Conservation (phyloP, 2,329 filamentous ascomycete genomes). For the Trichothecium sympodiale region DNA sequence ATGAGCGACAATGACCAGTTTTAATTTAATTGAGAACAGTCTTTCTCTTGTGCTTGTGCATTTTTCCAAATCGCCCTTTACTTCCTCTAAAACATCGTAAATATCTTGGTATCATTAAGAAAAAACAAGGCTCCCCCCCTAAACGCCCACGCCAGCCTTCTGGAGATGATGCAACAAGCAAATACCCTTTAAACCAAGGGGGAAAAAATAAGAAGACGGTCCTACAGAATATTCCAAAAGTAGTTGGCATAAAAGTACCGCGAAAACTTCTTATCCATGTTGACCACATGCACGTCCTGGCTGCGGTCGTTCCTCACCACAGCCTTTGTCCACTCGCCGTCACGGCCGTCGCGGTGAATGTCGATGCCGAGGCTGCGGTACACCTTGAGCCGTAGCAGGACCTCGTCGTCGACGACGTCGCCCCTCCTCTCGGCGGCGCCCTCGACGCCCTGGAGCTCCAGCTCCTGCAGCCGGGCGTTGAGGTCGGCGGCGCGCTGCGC, state of each 20-base stretch:
- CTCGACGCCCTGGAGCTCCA: slow-evolving; percentile 81
- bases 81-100: no score
- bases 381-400: slow-evolving; percentile 70
- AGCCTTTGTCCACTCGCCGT: slow-evolving; percentile 74
- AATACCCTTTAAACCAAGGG: not conserved
- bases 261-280: slow-evolving; percentile 86
- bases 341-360: slow-evolving; percentile 61
- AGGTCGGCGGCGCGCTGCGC: slow-evolving; percentile 67
- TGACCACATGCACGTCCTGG: slow-evolving; percentile 89
- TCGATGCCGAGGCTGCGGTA: slow-evolving; percentile 89
- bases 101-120: slow-evolving; percentile 7
- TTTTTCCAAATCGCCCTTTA: no score
- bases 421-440: slow-evolving; percentile 32
- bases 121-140: slow-evolving; percentile 11
- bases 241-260: slow-evolving; percentile 90
- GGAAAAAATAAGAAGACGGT: not conserved
- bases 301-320: slow-evolving; percentile 76
- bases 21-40: no score
- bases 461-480: slow-evolving; percentile 62
- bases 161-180: not conserved
- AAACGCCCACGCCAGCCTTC: no score
- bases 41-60: not conserved
- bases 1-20: no score
- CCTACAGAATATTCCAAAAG: slow-evolving; percentile 52
- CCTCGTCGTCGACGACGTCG: slow-evolving; percentile 50